phyloP scores from a whole-genome alignment of 2,329 filamentous ascomycete genomes.

The Chrysoporthe deuterocubensis region DNA sequence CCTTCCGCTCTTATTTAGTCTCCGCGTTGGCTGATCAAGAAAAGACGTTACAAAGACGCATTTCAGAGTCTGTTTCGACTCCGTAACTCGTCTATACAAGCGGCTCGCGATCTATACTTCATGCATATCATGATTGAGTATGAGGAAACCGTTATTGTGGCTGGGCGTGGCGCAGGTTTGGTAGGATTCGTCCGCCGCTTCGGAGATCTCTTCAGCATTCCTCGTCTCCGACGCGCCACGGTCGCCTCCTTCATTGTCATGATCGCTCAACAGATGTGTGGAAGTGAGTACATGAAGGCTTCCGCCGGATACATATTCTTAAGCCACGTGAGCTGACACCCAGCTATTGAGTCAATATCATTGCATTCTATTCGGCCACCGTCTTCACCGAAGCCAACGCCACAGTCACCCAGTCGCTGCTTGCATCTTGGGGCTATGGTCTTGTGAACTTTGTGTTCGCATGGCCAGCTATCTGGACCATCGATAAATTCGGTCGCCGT shows the following conservation, averaged over 20 bases:
- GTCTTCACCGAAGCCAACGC: slow-evolving; percentile 51
- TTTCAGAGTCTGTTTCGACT: slow-evolving; percentile 50
- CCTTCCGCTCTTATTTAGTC: slow-evolving; percentile 41
- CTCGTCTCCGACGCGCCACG: slow-evolving; percentile 42
- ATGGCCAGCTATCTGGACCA: slow-evolving; percentile 51
- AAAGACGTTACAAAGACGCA: slow-evolving; percentile 49
- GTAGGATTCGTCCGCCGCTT: slow-evolving; percentile 26
- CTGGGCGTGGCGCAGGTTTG: background rate
- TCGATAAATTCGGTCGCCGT: slow-evolving; percentile 59
- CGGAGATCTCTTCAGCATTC: slow-evolving; percentile 44
- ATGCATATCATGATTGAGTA: slow-evolving; percentile 46
- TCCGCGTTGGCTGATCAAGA: slow-evolving; percentile 59
- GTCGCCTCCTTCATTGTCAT: slow-evolving; percentile 44
- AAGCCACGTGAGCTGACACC: background rate
- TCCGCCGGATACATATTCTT: background rate
- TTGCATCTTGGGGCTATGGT: slow-evolving; percentile 49
- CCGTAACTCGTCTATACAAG: slow-evolving; percentile 52
- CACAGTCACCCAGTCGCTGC: slow-evolving; percentile 41
- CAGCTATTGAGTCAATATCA: background rate
- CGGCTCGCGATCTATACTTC: slow-evolving; percentile 55
- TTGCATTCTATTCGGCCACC: slow-evolving; percentile 48
- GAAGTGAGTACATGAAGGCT: slow-evolving; percentile 21
- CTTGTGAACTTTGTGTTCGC: slow-evolving; percentile 45
- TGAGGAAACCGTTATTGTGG: slow-evolving; percentile 37
- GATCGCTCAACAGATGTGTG: slow-evolving; percentile 44